Conservation (phyloP, 768 basidiomycete genomes). For the Lentinula sp. region DNA sequence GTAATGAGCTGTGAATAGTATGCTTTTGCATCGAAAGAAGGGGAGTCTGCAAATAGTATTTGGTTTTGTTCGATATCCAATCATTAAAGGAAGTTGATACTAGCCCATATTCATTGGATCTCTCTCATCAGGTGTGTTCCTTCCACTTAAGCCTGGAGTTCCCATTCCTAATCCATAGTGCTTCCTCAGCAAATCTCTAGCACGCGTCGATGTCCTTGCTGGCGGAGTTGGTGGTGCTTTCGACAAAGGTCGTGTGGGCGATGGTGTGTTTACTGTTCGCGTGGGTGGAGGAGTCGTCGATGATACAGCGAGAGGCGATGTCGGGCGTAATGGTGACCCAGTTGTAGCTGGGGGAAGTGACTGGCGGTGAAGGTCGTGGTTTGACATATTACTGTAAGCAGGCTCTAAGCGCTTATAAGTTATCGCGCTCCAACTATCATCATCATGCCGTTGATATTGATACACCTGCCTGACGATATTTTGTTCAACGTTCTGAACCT, state of each 20-base stretch:
- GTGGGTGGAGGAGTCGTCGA: background rate
- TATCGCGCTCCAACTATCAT: background rate
- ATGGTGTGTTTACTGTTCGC: background rate
- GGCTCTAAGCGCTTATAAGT: too few species aligned
- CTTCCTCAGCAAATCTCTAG: conserved; percentile 73
- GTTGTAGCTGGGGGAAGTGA: background rate
- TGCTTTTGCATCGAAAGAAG: conserved; percentile 73
- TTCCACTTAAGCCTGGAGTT: conserved; percentile 45
- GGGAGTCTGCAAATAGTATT: conserved; percentile 48
- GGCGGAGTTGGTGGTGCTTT: conserved; percentile 9
- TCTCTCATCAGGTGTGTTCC: conserved; percentile 37
- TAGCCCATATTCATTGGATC: conserved; percentile 83
- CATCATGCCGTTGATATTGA: background rate
- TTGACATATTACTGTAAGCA: background rate
- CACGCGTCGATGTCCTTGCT: conserved; percentile 29
- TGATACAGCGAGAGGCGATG: background rate
- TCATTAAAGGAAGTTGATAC: conserved; percentile 11
- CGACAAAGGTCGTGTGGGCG: background rate
- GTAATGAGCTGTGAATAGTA: conserved; percentile 88
- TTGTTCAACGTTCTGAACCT: background rate
- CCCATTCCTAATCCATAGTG: conserved; percentile 85
- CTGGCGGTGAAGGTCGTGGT: background rate
- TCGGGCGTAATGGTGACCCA: background rate
- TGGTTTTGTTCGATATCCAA: conserved; percentile 1
- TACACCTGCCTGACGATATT: background rate